Conservation (phyloP, 805 yeast species). For the Phaffomyces thermotolerans region DNA sequence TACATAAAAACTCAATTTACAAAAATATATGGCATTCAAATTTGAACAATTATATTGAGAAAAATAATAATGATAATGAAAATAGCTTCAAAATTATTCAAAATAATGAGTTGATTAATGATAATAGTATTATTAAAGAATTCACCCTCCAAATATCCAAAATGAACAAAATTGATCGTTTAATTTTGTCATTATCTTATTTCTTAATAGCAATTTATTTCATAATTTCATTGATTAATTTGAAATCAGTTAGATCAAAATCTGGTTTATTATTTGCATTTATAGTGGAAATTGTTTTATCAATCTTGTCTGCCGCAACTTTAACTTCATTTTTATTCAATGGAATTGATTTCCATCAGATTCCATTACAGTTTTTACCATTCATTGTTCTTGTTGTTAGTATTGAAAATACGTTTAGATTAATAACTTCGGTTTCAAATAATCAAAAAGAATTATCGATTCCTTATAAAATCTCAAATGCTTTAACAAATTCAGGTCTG, state of each 20-base stretch:
- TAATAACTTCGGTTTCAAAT: constrained; percentile 33
- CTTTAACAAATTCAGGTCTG: constrained; percentile 30
- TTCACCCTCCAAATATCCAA: constrained; percentile 2
- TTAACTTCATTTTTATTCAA: constrained; percentile 32
- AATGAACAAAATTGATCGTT: constrained; percentile 15
- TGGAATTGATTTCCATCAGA: constrained; percentile 28
- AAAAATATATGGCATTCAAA: constrained; percentile 19
- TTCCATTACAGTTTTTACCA: constrained; percentile 36
- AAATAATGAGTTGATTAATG: neutral
- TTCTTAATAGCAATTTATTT: constrained; percentile 27
- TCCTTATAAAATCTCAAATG: constrained; percentile 29
- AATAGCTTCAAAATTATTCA: neutral
- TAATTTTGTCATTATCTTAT: constrained; percentile 22
- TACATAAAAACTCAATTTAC: constrained; percentile 10
- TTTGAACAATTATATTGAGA: constrained; percentile 5
- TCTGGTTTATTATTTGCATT: constrained; percentile 39
- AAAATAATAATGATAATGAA: no score
- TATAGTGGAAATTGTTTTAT: constrained; percentile 30
- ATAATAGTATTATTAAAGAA: neutral
- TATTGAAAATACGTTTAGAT: constrained; percentile 41
- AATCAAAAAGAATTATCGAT: constrained; percentile 38
- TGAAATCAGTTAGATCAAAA: constrained; percentile 38
- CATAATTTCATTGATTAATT: constrained; percentile 31
- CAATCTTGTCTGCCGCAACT: constrained; percentile 37
- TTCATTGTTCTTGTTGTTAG: constrained; percentile 35